These are phyloP conservation scores for Porcisia deanei DNA, from an alignment of 208 protist genomes.

Conservation along the genomic window DNA sequence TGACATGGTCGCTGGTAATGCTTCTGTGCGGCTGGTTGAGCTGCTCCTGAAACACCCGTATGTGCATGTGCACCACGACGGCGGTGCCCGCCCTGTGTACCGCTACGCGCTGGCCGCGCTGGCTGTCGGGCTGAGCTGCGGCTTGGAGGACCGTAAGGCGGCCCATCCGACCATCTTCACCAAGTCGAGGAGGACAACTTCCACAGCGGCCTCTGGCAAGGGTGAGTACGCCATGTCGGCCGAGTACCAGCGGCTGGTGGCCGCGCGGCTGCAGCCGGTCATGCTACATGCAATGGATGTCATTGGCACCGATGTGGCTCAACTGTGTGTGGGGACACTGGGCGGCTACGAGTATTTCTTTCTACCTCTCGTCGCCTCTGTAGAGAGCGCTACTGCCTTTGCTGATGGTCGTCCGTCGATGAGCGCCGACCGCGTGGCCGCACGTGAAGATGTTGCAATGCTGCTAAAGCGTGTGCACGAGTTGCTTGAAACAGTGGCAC, in stretches of 20 bases:
- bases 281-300: conserved; percentile 44
- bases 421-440: neutral
- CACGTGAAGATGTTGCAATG: neutral
- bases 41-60: conserved; percentile 70
- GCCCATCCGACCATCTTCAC: conserved; percentile 52
- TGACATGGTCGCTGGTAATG: conserved; percentile 26
- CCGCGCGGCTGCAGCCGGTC: conserved; percentile 30
- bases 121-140: conserved; percentile 47
- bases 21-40: conserved; percentile 46
- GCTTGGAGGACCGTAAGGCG: conserved; percentile 18
- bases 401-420: neutral
- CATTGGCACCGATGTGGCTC: conserved; percentile 67
- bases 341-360: conserved; percentile 83
- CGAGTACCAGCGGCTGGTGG: conserved; percentile 36
- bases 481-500: conserved; percentile 35
- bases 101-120: conserved; percentile 63
- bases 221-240: conserved; percentile 13
- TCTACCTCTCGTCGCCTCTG: conserved; percentile 43
- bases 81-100: conserved; percentile 52
- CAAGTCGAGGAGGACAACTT: conserved; percentile 19
- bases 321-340: conserved; percentile 57
- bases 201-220: conserved; percentile 13
- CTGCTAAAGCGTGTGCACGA: conserved; percentile 34
- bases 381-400: neutral
- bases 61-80: conserved; percentile 43